Percentiles rank a stretch among this genome's conserved stretches.
These are phyloP conservation scores for Fusarium camptoceras DNA, from an alignment of 2,329 filamentous ascomycete genomes.

Conservation along the genomic window DNA sequence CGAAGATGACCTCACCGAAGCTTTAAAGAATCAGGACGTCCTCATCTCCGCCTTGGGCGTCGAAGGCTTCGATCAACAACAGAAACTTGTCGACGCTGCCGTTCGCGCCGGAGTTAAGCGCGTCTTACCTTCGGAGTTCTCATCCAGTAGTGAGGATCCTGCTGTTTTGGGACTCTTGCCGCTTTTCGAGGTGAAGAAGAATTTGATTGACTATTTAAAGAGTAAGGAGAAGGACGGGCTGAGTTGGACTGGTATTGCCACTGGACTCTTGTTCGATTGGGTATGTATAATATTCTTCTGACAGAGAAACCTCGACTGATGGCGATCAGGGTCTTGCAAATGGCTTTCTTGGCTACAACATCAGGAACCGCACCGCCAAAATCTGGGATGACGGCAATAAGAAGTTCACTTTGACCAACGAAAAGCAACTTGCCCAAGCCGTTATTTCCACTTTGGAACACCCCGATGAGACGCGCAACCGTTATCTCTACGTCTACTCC, in stretches of 20 bases:
- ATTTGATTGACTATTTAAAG: slow-evolving; percentile 1
- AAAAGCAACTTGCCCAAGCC: not conserved
- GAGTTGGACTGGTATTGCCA: slow-evolving; percentile 7
- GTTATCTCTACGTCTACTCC: not conserved
- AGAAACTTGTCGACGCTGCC: slow-evolving; percentile 1
- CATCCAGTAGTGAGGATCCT: not conserved
- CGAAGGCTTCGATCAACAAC: not conserved
- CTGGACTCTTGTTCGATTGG: slow-evolving; percentile 8
- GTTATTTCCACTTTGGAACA: not conserved
- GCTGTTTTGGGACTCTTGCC: not conserved
- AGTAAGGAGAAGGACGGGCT: slow-evolving; percentile 1
- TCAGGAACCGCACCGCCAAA: not conserved
- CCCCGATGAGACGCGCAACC: not conserved
- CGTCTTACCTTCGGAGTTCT: not conserved
- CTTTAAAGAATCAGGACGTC: not conserved
- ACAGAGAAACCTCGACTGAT: not conserved
- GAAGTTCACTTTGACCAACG: slow-evolving; percentile 2
- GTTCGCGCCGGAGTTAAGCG: not conserved
- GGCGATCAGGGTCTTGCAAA: not conserved
- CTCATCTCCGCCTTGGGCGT: not conserved
- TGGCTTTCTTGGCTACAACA: not conserved
- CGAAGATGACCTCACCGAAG: not conserved
- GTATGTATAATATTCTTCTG: not conserved
- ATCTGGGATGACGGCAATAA: slow-evolving; percentile 8
- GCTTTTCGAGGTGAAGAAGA: not conserved